phyloP scores from a whole-genome alignment of 176 grass and related monocot genomes.

The Oryza longistaminata region DNA sequence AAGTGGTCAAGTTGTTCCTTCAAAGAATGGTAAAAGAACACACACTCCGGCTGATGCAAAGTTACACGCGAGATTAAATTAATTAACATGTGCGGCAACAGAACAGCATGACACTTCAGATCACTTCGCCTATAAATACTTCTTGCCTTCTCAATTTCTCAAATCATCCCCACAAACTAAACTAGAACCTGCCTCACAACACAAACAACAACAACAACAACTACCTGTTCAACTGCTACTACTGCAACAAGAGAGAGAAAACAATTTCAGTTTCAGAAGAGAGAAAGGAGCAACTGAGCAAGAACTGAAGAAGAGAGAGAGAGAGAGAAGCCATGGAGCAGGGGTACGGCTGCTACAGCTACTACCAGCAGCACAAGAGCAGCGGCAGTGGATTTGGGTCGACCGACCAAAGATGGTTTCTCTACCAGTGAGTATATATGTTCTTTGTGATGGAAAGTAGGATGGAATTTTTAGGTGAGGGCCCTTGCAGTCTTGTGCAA shows the following conservation, averaged over 20 bases:
- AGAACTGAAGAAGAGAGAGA: not conserved
- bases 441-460: not conserved
- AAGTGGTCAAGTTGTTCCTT: slow-evolving; percentile 21
- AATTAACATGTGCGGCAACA: slow-evolving; percentile 13
- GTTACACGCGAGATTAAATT: not conserved
- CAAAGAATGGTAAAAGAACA: not conserved
- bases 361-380: slow-evolving; percentile 24
- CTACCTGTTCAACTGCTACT: not conserved
- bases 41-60: not conserved
- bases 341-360: not conserved
- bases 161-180: not conserved
- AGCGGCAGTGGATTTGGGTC: too few species aligned
- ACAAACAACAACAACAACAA: not conserved
- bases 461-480: not conserved
- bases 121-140: slow-evolving; percentile 19
- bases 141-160: not conserved
- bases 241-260: not conserved
- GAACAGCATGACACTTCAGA: not conserved
- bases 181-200: not conserved
- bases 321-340: slow-evolving; percentile 20
- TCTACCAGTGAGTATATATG: too few species aligned
- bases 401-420: too few species aligned
- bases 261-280: not conserved
- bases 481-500: too few species aligned
- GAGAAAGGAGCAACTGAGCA: not conserved